phyloP scores from a whole-genome alignment of 768 basidiomycete genomes.

The Kondoa subrosea region DNA sequence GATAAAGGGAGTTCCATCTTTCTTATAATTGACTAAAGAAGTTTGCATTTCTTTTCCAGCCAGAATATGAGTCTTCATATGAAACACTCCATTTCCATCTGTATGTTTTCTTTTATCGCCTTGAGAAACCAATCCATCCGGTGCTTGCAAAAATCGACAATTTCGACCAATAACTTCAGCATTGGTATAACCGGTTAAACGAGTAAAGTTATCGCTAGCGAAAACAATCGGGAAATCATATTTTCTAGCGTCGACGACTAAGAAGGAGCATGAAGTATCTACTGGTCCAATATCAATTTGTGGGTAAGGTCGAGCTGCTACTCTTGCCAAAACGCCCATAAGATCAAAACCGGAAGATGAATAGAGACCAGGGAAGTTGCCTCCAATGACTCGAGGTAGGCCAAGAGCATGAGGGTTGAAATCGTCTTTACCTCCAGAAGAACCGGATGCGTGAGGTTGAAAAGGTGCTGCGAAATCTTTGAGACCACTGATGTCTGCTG shows the following conservation, averaged over 20 bases:
- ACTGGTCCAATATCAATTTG: constrained; percentile 70
- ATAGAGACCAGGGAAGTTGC: constrained; percentile 43
- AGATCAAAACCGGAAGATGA: constrained; percentile 83
- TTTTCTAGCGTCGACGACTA: constrained; percentile 66
- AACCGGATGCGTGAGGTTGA: background rate
- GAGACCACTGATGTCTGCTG: background rate
- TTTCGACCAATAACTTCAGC: constrained; percentile 69
- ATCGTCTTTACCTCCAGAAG: constrained; percentile 16
- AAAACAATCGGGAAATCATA: constrained; percentile 79
- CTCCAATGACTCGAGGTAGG: constrained; percentile 14
- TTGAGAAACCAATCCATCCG: constrained; percentile 41
- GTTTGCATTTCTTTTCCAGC: constrained; percentile 63
- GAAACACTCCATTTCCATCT: constrained; percentile 46
- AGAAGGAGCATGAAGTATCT: constrained; percentile 79
- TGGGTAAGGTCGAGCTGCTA: constrained; percentile 57
- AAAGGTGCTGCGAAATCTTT: background rate
- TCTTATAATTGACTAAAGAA: constrained; percentile 70
- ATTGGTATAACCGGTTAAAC: constrained; percentile 34
- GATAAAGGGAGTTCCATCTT: constrained; percentile 67
- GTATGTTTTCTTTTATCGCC: constrained; percentile 46
- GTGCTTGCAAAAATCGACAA: constrained; percentile 77
- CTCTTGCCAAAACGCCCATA: constrained; percentile 58
- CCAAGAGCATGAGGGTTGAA: constrained; percentile 23
- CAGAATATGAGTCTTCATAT: constrained; percentile 48
- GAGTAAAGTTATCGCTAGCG: constrained; percentile 67